phyloP scores from a whole-genome alignment of 129 eudicot species.

The Centella asiatica region DNA sequence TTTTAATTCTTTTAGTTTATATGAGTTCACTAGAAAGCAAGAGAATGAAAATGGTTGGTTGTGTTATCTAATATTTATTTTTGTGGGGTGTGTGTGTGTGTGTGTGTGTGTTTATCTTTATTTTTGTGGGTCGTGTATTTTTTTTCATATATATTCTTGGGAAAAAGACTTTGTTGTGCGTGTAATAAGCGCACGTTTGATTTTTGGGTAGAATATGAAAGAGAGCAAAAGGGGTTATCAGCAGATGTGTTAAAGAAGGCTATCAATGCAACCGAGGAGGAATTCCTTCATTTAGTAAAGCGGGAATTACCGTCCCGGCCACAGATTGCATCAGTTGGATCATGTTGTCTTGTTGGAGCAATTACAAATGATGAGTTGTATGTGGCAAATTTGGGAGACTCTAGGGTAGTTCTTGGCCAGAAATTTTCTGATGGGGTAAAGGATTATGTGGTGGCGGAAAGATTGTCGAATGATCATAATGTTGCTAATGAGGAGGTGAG shows the following conservation, averaged over 20 bases:
- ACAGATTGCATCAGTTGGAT: constrained; percentile 84
- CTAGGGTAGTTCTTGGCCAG: constrained; percentile 80
- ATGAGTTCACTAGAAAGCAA: background rate
- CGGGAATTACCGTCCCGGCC: constrained; percentile 49
- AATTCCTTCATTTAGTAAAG: constrained; percentile 59
- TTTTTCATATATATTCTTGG: background rate
- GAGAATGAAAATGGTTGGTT: too few species aligned
- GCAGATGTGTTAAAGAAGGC: constrained; percentile 80
- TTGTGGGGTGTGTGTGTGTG: too few species aligned
- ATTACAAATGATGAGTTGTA: constrained; percentile 54
- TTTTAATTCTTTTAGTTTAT: too few species aligned
- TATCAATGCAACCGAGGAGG: constrained; percentile 79
- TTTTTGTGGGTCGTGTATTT: background rate
- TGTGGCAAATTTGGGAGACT: constrained; percentile 91
- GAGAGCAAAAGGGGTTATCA: constrained; percentile 81
- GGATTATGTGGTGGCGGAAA: constrained; percentile 59
- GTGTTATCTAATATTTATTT: too few species aligned
- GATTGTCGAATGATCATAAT: constrained; percentile 85
- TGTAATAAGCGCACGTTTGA: background rate
- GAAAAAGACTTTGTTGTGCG: background rate
- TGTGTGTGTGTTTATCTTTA: background rate
- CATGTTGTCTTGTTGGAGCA: constrained; percentile 88
- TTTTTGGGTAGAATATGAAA: constrained; percentile 42
- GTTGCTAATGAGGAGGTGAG: constrained; percentile 78
- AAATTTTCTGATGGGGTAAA: constrained; percentile 40